Percentiles rank a stretch among this genome's conserved stretches.
Conservation (phyloP, 83 land plant genomes). For the Diphasiastrum complanatum region DNA sequence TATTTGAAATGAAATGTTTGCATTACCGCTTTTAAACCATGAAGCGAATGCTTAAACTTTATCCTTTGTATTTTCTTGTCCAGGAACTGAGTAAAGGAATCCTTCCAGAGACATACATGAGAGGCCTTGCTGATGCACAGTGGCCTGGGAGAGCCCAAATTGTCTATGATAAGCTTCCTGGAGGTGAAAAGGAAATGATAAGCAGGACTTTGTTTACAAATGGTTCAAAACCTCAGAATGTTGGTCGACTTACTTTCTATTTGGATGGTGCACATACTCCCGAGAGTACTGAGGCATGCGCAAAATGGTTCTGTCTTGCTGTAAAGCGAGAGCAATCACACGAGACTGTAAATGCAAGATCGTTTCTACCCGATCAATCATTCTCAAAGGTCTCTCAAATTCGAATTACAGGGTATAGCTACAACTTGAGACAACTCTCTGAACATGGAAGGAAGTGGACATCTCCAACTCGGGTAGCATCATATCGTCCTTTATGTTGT, state of each 20-base stretch:
- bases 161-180: slow-evolving; percentile 33
- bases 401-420: no score
- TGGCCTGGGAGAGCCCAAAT: slow-evolving; percentile 70
- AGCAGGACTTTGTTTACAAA: slow-evolving; percentile 1
- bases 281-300: slow-evolving; percentile 89
- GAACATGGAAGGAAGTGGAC: no score
- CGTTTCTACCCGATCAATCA: no score
- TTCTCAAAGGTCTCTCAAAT: no score
- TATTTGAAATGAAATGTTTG: no score
- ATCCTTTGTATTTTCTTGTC: background rate
- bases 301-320: slow-evolving; percentile 65
- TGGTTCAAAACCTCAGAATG: slow-evolving; percentile 4
- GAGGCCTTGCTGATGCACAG: slow-evolving; percentile 53
- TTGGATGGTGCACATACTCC: slow-evolving; percentile 92
- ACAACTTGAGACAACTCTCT: no score
- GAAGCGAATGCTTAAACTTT: no score
- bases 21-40: no score
- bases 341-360: no score
- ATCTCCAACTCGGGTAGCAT: no score
- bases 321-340: slow-evolving; percentile 40
- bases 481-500: no score
- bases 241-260: slow-evolving; percentile 55
- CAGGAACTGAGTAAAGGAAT: slow-evolving; percentile 23
- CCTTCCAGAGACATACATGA: slow-evolving; percentile 55
- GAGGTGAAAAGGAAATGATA: slow-evolving; percentile 1